These are phyloP conservation scores for Rhodocollybia butyracea DNA, from an alignment of 768 basidiomycete genomes.

Conservation along the genomic window DNA sequence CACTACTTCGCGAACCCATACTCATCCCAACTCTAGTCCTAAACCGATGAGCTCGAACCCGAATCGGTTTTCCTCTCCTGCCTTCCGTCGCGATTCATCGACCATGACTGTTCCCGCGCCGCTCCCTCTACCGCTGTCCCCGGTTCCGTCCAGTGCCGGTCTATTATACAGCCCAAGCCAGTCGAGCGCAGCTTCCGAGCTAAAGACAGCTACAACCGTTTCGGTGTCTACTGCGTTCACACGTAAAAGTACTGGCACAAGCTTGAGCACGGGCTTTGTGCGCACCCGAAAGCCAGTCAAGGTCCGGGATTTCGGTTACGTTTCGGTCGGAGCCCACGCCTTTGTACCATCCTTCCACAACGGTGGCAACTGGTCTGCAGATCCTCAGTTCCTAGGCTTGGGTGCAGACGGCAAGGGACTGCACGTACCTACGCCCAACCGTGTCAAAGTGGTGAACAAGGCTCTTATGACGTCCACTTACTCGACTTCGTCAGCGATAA, in stretches of 20 bases:
- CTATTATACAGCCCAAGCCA: background rate
- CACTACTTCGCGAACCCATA: background rate
- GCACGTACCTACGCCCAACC: constrained; percentile 4
- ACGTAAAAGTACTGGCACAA: background rate
- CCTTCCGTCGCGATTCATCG: constrained; percentile 3
- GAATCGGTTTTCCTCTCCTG: constrained; percentile 1
- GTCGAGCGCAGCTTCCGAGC: background rate
- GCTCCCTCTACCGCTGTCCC: background rate
- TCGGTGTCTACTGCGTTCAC: background rate
- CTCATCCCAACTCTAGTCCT: background rate
- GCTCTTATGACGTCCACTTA: background rate
- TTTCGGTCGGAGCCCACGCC: background rate
- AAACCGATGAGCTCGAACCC: constrained; percentile 2
- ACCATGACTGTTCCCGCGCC: constrained; percentile 2
- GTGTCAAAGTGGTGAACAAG: constrained; percentile 5
- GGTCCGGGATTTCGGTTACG: constrained; percentile 1
- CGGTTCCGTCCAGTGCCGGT: background rate
- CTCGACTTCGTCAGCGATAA: background rate
- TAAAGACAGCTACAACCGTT: background rate
- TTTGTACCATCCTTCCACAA: no score
- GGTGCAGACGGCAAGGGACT: constrained; percentile 3
- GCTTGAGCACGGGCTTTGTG: no score
- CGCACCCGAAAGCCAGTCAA: background rate
- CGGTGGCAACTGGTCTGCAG: background rate
- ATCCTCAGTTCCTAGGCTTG: background rate